Conservation (phyloP, 768 basidiomycete genomes). For the Crepidotus variabilis region DNA sequence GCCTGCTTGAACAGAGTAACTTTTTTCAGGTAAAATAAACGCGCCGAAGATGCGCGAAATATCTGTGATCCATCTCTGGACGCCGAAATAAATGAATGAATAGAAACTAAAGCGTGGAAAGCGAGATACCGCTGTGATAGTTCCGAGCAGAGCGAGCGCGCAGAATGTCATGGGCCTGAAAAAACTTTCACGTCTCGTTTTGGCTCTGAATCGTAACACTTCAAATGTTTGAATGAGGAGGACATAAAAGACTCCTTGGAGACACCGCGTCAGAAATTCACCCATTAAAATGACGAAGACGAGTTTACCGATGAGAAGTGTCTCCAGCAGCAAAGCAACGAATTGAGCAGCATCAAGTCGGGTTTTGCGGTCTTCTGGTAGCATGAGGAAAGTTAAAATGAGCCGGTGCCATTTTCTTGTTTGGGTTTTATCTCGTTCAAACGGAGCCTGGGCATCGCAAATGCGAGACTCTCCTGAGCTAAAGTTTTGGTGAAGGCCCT, state of each 20-base stretch:
- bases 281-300: neutral
- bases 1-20: conserved; percentile 1
- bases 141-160: conserved; percentile 13
- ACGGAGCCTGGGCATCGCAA: too few relatives aligned
- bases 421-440: too few relatives aligned
- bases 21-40: conserved; percentile 5
- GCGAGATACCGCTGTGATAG: conserved; percentile 15
- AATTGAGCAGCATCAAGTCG: conserved; percentile 17
- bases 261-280: neutral
- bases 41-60: conserved; percentile 6
- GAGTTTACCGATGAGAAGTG: conserved; percentile 13
- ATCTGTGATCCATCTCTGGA: conserved; percentile 11
- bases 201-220: conserved; percentile 12
- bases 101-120: neutral
- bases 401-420: too few relatives aligned
- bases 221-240: conserved; percentile 16
- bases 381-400: conserved; percentile 10
- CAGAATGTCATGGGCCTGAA: conserved; percentile 18
- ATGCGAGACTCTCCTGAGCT: too few relatives aligned
- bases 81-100: neutral
- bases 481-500: too few relatives aligned
- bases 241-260: conserved; percentile 14
- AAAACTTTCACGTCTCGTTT: conserved; percentile 11
- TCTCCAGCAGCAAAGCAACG: conserved; percentile 14
- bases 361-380: conserved; percentile 15